phyloP scores from a whole-genome alignment of 106 monocot genomes.

The Dioscorea dumetorum region DNA sequence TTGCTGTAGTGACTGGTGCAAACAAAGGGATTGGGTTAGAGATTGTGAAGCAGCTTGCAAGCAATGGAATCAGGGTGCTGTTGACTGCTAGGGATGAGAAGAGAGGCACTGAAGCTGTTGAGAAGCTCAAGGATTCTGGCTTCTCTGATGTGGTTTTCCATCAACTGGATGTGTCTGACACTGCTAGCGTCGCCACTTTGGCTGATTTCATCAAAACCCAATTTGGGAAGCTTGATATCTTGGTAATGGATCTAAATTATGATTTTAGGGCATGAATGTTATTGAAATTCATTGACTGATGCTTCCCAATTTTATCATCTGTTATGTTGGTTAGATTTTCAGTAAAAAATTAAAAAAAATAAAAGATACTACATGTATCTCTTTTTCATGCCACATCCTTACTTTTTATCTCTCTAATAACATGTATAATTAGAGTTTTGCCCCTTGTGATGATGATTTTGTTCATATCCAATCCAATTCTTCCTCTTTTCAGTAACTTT shows the following conservation, averaged over 20 bases:
- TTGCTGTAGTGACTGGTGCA: neutral
- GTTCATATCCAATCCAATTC: no score
- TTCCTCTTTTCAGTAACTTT: no score
- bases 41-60: neutral
- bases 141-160: slow-evolving; percentile 13
- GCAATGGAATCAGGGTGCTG: neutral
- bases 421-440: no score
- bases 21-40: neutral
- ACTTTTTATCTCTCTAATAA: no score
- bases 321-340: neutral
- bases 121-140: slow-evolving; percentile 5
- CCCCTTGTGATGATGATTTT: no score
- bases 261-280: neutral
- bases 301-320: neutral
- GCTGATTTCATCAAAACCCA: slow-evolving; percentile 7
- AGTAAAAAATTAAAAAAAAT: no score
- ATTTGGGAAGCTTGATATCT: slow-evolving; percentile 17
- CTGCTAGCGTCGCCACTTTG: slow-evolving; percentile 1
- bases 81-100: neutral
- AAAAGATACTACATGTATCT: neutral
- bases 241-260: neutral
- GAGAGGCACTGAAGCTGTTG: slow-evolving; percentile 7
- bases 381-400: no score
- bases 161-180: slow-evolving; percentile 14
- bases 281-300: neutral